Base-by-base conservation (phyloP, 306 rosid species). In the Rosa lucieae region DNA sequence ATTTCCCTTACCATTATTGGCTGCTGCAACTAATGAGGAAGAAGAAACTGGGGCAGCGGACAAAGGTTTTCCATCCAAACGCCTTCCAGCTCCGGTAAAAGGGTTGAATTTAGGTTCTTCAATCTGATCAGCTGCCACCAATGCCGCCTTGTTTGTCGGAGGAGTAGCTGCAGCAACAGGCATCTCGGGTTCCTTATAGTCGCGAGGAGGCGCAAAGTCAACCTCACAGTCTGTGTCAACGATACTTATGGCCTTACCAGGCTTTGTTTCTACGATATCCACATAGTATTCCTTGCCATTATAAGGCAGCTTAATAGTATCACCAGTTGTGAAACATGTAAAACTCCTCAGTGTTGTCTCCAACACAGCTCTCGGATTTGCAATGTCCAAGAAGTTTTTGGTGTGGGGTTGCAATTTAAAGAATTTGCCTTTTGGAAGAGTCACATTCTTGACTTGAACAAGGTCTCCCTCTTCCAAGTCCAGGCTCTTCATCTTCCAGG, bases 51-150 rank as follows among this genome's bases (percentile, higher is more conserved):
- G 86, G 72, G 86, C 68, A 90, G 88, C 73, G 86, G 70, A 70
- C 81, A 83, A 82, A 59, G 97, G 88, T 76, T 91, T 95, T 80
- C 99, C 99, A 52, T 92, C 99, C 89, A 92, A 91, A 76, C 99
- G 97, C 80, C 98, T 92, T 47, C 90, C 99, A 35, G 87, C 13
- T 77, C 99, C 99, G 32, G 92, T 75, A 87, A 95, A 95, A 67
- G 99, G 91, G 74, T 82, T 91, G 83, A 95, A 95, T 79, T 91
- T 92, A 42, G 92, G 94, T 77, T 92, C 98, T 84, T 86, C 86
- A 79, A 49, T 95, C 89, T 61, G 37, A 23, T 23, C 67, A 26
- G 40, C 18, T 61, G 39, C 67, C 29, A 7, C 29, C 29, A 56
- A 20, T 56, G 29, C 29, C 37, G 67, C 67, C 39, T 61, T 61